A percentile compares a stretch with the other conserved stretches of the same genome.
Evolutionary conservation across 2,329 filamentous ascomycete genomes (phyloP).

Genomic region (Diaporthe nobilis): DNA sequence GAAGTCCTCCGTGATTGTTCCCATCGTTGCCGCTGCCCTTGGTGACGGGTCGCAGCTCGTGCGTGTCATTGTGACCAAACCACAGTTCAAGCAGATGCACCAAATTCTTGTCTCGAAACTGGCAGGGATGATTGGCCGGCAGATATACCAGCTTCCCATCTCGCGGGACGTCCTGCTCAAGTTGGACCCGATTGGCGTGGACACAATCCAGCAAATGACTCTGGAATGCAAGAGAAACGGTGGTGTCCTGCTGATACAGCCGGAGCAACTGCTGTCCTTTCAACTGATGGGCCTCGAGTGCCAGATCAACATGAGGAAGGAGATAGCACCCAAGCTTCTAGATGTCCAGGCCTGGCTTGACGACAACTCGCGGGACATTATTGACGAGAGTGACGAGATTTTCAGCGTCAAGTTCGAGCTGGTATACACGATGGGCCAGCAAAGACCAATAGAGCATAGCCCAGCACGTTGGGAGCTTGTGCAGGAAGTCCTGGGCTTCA

Average conservation of each 20-base stretch:
- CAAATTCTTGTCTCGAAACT: conserved; percentile 69
- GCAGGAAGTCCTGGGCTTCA: conserved; percentile 62
- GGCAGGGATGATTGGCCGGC: conserved; percentile 68
- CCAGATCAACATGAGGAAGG: conserved; percentile 49
- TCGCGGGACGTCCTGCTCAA: conserved; percentile 59
- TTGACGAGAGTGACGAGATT: conserved; percentile 77
- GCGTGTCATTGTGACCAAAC: conserved; percentile 72
- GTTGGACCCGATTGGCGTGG: conserved; percentile 51
- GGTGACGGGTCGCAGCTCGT: conserved; percentile 66
- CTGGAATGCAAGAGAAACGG: conserved; percentile 62
- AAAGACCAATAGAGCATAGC: conserved; percentile 64
- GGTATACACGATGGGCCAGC: conserved; percentile 72
- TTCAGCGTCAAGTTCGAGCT: conserved; percentile 73
- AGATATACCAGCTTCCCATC: conserved; percentile 71
- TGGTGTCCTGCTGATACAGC: conserved; percentile 72
- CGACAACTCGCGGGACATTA: conserved; percentile 63
- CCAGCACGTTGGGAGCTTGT: conserved; percentile 70
- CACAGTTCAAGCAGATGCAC: conserved; percentile 72
- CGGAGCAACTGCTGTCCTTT: conserved; percentile 75
- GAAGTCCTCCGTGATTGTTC: conserved; percentile 78
- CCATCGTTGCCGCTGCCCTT: conserved; percentile 69
- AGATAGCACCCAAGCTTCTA: conserved; percentile 54
- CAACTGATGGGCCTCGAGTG: conserved; percentile 72
- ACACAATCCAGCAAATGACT: conserved; percentile 55
- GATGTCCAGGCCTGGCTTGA: conserved; percentile 62